Evolutionary conservation across 2,329 filamentous ascomycete species (phyloP), one percentile per base, ranked within the genome.

Genomic region (Diaporthe humulicola): DNA sequence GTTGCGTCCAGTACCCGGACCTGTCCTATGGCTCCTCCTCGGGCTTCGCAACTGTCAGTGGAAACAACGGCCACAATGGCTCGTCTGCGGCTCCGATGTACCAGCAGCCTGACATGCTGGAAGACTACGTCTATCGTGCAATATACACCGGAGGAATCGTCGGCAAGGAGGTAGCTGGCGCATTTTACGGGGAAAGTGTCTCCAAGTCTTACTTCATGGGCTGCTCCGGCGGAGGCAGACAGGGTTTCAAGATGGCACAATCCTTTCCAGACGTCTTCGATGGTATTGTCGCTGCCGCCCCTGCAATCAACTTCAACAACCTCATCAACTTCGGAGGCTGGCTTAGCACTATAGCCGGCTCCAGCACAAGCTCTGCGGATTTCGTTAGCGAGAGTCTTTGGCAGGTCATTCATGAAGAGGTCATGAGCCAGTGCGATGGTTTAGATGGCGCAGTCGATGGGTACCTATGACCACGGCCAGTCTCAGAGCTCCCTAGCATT

Each of bases 201-300:
- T 79, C 81, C 0, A 87, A 86, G 72, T 86, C 85, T 1, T 92
- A 92, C 80, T 92, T 87, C 76, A 78, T 87, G 4, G 90, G 91
- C 6, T 92, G 90, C 78, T 91, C 89, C 0, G 88, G 88, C 0
- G 90, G 91, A 14, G 90, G 91, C 0, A 84, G 90, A 0, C 88
- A 92, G 82, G 90, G 89, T 2, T 82, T 90, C 42, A 88, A 88
- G 70, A 85, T 86, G 12, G 86, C 88, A 0, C 86, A 92, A 76
- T 78, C 82, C 10, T 90, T 86, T 74, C 89, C 90, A 0, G 82
- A 87, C 0, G 88, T 91, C 74, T 91, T 90, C 71, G 88, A 92
- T 71, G 89, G 90, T 30, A 86, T 90, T 25, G 80, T 91, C 2
- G 89, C 88, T 3, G 87, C 87, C 4, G 79, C 80, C 22, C 82